Percentiles rank a stretch among this genome's conserved stretches.
Evolutionary conservation across 2,329 filamentous ascomycete species (phyloP).

Genomic region (Furcasterigmium sp.): DNA sequence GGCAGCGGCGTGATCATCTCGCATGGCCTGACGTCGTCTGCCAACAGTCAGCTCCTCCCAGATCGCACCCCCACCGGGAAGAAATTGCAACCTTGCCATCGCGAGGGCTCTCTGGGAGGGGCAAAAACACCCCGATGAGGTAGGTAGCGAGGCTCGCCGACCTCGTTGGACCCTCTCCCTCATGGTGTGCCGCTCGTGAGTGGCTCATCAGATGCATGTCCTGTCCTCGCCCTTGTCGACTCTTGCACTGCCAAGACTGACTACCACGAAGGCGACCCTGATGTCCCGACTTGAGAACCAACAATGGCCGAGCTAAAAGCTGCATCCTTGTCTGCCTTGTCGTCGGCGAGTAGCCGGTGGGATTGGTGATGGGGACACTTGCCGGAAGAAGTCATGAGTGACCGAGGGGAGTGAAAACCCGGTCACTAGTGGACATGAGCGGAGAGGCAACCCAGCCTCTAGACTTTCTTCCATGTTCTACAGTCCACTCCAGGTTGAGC

Average conservation of each 20-base stretch:
- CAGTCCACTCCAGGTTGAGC: no score
- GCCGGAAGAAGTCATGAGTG: background rate
- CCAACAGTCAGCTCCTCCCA: background rate
- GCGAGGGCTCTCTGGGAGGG: background rate
- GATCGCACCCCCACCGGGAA: background rate
- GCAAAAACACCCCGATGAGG: background rate
- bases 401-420: background rate
- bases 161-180: background rate
- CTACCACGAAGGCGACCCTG: no score
- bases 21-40: background rate
- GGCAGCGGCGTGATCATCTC: no score
- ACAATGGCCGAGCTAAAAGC: no score
- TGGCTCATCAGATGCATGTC: background rate
- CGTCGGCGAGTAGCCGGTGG: no score
- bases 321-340: no score
- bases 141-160: background rate
- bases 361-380: background rate
- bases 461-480: no score
- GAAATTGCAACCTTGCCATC: background rate
- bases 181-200: background rate
- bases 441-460: no score
- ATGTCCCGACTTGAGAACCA: no score
- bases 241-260: no score
- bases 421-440: no score
- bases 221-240: no score